These are phyloP conservation scores for Stachybotrys chlorohalonatus DNA, from an alignment of 2,329 filamentous ascomycete species.

Conservation along the genomic window DNA sequence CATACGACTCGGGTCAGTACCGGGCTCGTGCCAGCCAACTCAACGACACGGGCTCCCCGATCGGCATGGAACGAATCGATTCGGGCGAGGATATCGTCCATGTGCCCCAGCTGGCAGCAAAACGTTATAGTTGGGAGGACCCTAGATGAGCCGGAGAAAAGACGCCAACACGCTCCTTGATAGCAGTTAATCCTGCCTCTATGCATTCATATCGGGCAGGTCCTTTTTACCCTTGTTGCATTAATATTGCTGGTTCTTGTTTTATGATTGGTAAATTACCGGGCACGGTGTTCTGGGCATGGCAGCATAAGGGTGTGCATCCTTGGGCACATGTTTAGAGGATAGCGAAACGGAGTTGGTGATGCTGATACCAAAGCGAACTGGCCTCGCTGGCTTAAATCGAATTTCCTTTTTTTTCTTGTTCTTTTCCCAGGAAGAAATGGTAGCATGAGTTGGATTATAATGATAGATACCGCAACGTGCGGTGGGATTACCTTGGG, in stretches of 20 bases:
- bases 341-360: neutral
- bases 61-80: conserved; percentile 33
- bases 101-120: conserved; percentile 39
- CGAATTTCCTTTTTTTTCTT: too few species aligned
- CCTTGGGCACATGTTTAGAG: neutral
- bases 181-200: too few species aligned
- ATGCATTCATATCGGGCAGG: neutral
- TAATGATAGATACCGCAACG: too few species aligned
- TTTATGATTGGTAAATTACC: neutral
- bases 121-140: conserved; percentile 44
- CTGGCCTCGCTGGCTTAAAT: neutral
- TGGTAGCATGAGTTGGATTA: too few species aligned
- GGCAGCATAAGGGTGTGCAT: neutral
- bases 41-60: conserved; percentile 7
- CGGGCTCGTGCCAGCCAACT: neutral
- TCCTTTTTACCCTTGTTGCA: neutral
- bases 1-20: conserved; percentile 9
- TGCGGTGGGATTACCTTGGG: too few species aligned
- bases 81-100: conserved; percentile 36
- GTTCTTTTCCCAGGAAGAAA: too few species aligned
- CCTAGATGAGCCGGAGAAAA: neutral
- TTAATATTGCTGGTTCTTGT: neutral
- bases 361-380: neutral
- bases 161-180: too few species aligned
- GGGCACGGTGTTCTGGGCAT: neutral